Conservation (phyloP, 495 filamentous ascomycete genomes). For the Bombardia bombarda region DNA sequence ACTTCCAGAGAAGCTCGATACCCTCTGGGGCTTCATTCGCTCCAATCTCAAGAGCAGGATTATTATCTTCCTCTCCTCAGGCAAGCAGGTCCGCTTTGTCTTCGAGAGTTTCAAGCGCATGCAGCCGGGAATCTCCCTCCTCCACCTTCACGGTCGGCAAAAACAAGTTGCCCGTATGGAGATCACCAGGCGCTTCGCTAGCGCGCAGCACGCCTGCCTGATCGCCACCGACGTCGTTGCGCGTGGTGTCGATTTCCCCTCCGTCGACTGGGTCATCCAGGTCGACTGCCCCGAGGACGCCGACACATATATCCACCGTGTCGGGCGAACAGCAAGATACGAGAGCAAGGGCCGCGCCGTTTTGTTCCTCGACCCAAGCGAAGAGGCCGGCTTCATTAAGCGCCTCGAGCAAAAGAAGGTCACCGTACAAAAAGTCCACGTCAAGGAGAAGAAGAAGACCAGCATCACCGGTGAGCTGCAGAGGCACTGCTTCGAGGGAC, state of each 20-base stretch:
- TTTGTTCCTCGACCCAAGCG: constrained; percentile 83
- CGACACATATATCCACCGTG: constrained; percentile 95
- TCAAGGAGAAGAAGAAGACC: constrained; percentile 82
- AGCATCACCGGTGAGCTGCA: constrained; percentile 76
- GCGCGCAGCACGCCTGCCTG: constrained; percentile 72
- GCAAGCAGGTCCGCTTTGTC: constrained; percentile 93
- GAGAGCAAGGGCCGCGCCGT: constrained; percentile 81
- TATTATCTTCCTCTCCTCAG: constrained; percentile 86
- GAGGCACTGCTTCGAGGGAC: constrained; percentile 89
- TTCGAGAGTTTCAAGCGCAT: constrained; percentile 89
- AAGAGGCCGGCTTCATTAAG: constrained; percentile 79
- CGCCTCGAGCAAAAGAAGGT: constrained; percentile 83
- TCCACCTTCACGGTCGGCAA: constrained; percentile 91
- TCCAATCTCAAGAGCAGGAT: constrained; percentile 86
- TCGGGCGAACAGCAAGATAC: constrained; percentile 90
- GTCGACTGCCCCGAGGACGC: constrained; percentile 92
- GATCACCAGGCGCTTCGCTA: constrained; percentile 72
- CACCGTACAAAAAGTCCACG: constrained; percentile 72
- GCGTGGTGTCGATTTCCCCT: constrained; percentile 88
- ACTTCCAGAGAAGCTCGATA: constrained; percentile 80
- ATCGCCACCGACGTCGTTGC: constrained; percentile 95
- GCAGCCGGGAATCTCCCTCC: constrained; percentile 89
- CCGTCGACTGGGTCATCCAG: constrained; percentile 97
- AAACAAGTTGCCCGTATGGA: constrained; percentile 83
- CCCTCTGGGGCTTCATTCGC: constrained; percentile 84